Evolutionary conservation across 108 stramenopile species (phyloP).

Genomic region (Discostella stelligeroides): DNA sequence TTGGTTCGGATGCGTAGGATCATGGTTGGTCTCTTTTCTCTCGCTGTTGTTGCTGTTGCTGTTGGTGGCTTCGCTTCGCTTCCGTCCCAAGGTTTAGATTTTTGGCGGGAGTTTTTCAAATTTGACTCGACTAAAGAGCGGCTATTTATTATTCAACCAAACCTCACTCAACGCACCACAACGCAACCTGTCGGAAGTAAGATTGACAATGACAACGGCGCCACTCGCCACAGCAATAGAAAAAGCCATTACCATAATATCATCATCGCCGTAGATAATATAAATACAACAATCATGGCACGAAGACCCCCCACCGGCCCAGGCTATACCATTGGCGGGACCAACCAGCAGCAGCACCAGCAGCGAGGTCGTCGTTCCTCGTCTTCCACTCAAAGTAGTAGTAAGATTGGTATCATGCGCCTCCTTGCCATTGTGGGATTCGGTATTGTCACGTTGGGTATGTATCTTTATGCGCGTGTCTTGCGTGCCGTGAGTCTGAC

Average conservation of each 20-base stretch:
- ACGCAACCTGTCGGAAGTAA: too few relatives aligned
- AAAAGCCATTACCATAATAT: too few relatives aligned
- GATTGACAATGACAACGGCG: too few relatives aligned
- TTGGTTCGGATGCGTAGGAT: constrained; percentile 86
- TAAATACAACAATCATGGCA: constrained; percentile 14
- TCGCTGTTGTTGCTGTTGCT: background rate
- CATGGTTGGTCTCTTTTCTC: constrained; percentile 45
- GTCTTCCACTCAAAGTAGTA: background rate
- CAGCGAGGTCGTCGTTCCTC: background rate
- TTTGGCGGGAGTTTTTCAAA: too few relatives aligned
- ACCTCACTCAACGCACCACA: too few relatives aligned
- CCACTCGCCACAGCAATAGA: too few relatives aligned
- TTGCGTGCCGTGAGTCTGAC: constrained; percentile 3
- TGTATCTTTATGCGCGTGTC: constrained; percentile 10
- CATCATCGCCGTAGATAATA: too few relatives aligned
- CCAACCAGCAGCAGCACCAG: background rate
- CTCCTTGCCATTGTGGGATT: background rate
- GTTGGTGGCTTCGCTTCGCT: too few relatives aligned
- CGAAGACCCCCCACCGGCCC: constrained; percentile 10
- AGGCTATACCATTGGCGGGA: background rate
- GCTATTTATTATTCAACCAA: too few relatives aligned
- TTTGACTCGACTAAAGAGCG: too few relatives aligned
- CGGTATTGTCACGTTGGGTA: constrained; percentile 3
- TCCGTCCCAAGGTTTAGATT: too few relatives aligned
- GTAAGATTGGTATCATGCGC: background rate